Base-by-base conservation (phyloP, 2,329 filamentous ascomycete genomes). In the Talaromyces amestolkiae region DNA sequence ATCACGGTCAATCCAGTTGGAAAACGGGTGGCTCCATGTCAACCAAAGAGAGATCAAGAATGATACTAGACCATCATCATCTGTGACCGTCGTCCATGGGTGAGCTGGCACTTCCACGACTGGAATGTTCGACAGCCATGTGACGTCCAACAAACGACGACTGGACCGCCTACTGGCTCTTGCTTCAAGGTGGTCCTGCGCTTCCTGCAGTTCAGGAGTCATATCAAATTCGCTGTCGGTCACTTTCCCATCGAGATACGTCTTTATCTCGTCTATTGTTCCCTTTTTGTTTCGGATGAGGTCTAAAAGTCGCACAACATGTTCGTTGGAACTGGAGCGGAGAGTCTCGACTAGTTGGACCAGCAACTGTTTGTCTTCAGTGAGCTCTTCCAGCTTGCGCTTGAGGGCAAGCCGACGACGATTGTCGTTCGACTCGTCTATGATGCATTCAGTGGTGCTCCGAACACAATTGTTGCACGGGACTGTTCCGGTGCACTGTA, bases 1-100 rank as follows among this genome's bases (percentile, higher is more conserved):
- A 53, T 73, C 74, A 3, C 73, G 71, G 65, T 77, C 73, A 19
- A 78, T 68, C 66, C 70, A 74, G 59, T 76, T 74, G 33, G 68
- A 69, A 33, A 71, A 75, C 2, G 73, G 73, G 66, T 74, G 73
- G 8, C 65, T 66, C 73, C 74, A 75, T 2, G 72, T 74, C 49
- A 76, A 70, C 73, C 72, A 74, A 8, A 74, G 51, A 35, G 61
- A 65, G 13, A 65, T 58, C 35, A 66, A 43, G 41, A 63, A 66
- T 9, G 64, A 66, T 41, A 66, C 64, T 13, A 66, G 45, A 35
- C 59, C 60, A 22, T 66, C 64, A 35, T 66, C 64, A 17, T 66
- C 43, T 7, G 64, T 66, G 33, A 63, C 60, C 5, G 58, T 63
- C 19, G 64, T 66, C 64, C 64, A 66, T 15, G 64, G 64, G 17